Evolutionary conservation across 306 rosid species (phyloP), one percentile per base, ranked within the genome.

Genomic region (Abrus pulchellus): DNA sequence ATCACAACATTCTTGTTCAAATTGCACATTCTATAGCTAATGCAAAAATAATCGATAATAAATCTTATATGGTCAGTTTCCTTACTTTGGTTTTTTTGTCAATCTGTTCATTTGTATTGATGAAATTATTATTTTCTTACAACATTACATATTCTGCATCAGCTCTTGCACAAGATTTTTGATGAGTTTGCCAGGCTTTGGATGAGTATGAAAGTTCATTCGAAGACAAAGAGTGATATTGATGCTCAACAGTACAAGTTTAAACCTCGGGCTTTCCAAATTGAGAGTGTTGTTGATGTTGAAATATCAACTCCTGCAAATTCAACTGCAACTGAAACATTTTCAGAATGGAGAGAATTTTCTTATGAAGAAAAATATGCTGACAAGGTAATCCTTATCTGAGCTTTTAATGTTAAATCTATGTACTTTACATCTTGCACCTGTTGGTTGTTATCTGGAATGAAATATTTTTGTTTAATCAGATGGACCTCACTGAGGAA

Each of bases 161-260:
- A 94, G 97, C 85, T 91, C 48, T 83, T 91, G 91, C 93, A 82
- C 40, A 88, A 85, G 76, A 86, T 89, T 62, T 91, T 93, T 82
- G 80, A 85, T 1, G 85, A 79, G 79, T 90, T 92, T 89, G 81
- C 98, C 52, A 68, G 78, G 53, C 86, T 87, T 63, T 95, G 98
- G 98, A 88, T 84, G 87, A 55, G 78, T 30, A 82, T 85, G 87
- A 93, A 90, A 87, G 84, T 69, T 72, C 65, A 83, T 38, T 72
- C 83, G 11, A 95, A 86, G 71, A 82, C 90, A 73, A 86, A 77
- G 78, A 90, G 91, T 45, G 93, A 93, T 53, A 7, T 38, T 66
- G 85, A 86, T 57, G 85, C 98, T 44, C 91, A 88, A 79, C 85
- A 80, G 77, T 93, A 83, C 92, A 93, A 89, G 83, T 91, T 93